Conservation (phyloP, 2,329 filamentous ascomycete species). For the Xylaria sp. region DNA sequence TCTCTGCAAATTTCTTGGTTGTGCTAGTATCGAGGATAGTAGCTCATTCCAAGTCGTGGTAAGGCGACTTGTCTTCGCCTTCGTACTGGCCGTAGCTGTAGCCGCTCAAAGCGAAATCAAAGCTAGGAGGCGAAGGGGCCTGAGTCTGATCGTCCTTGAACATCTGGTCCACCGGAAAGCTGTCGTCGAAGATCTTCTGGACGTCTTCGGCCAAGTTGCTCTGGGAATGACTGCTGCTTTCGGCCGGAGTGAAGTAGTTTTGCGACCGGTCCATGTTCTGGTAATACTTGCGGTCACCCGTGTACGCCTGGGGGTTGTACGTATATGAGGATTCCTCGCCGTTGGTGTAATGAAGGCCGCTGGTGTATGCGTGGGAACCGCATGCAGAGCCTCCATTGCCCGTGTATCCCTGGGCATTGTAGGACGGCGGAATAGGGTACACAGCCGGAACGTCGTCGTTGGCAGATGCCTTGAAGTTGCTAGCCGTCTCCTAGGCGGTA, state of each 20-base stretch:
- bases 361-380: background rate
- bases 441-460: background rate
- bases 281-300: background rate
- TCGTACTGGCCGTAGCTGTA: background rate
- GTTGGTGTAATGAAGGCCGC: background rate
- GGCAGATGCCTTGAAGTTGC: background rate
- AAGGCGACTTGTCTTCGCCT: background rate
- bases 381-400: background rate
- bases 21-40: no score
- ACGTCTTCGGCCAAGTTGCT: background rate
- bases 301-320: background rate
- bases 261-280: background rate
- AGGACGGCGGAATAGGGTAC: background rate
- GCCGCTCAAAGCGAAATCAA: background rate
- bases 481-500: background rate
- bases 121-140: background rate
- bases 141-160: background rate
- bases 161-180: background rate
- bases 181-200: background rate
- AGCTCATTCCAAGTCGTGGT: background rate
- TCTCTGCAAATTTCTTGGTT: no score
- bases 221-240: background rate
- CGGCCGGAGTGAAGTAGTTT: background rate
- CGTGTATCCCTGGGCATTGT: background rate
- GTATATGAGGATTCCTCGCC: background rate